Conservation (phyloP, 768 basidiomycete genomes). For the Rhizopogon vulgaris region DNA sequence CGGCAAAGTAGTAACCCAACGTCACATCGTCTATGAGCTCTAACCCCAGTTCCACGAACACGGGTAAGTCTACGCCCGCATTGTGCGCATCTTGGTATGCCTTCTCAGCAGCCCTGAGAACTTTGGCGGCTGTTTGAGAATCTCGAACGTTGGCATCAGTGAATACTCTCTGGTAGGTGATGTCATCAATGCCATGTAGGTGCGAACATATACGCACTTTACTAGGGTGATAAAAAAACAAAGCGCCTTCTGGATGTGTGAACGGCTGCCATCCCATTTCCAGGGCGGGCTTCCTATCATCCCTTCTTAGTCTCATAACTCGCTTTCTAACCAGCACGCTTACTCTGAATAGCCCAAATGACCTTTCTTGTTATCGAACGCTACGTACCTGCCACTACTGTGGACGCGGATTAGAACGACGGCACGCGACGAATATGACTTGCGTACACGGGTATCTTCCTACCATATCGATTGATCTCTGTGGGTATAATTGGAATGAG, state of each 20-base stretch:
- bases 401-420: not conserved
- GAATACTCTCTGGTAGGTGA: constrained; percentile 3
- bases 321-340: not conserved
- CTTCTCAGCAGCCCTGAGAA: not conserved
- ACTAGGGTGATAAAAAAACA: constrained; percentile 40
- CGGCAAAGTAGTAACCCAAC: constrained; percentile 38
- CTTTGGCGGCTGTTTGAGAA: not conserved
- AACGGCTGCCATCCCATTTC: constrained; percentile 33
- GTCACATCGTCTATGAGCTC: not conserved
- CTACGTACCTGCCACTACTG: not conserved
- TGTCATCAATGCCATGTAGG: not conserved
- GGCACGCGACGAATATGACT: not conserved
- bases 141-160: constrained; percentile 6
- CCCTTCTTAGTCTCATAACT: not conserved
- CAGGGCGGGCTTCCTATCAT: not conserved
- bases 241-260: constrained; percentile 49
- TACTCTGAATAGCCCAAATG: not conserved
- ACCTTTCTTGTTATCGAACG: not conserved
- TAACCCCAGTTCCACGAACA: constrained; percentile 2
- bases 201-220: constrained; percentile 25
- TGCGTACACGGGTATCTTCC: not conserved
- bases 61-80: not conserved
- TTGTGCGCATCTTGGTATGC: not conserved
- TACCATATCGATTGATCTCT: not conserved
- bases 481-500: not conserved